Base-by-base conservation (phyloP, 176 grass and related monocot species). In the Microstegium vimineum region DNA sequence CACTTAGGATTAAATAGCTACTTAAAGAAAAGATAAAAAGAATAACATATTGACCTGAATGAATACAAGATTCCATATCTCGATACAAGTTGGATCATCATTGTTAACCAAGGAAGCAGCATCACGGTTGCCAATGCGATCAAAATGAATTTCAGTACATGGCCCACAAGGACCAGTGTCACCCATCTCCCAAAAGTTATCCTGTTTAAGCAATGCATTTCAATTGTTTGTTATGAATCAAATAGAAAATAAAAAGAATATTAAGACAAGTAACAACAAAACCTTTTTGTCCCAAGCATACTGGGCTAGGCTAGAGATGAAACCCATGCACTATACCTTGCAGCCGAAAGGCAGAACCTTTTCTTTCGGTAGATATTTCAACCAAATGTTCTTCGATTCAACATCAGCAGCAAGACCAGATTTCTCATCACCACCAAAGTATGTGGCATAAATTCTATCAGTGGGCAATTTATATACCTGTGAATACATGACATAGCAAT, bases 111-210 rank as follows among this genome's bases (percentile, higher is more conserved):
- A 65, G 3, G 89, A 86, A 64, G 90, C 84, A 47, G 96, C 96
- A 77, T 99, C 93, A 52, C 91, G 89, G 70, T 88, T 90, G 6
- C 92, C 92, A 78, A 98, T 34, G 42, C 90, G 93, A 61, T 99
- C 96, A 73, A 95, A 99, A 88, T 99, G 93, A 33, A 99, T 99
- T 86, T 99, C 96, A 40, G 95, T 98, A 73, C 95, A 98, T 6
- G 90, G 95, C 8, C 95, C 95, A 38, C 95, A 98, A 28, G 95
- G 92, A 45, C 95, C 92, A 74, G 92, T 98, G 74, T 98, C 92
- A 26, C 95, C 95, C 92, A 91, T 93, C 87, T 95, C 95, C 95
- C 95, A 98, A 69, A 98, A 95, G 69, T 98, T 98, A 27, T 98
- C 95, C 90, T 91, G 81, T 68, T 77, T 31, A 86, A 75, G 43